Conservation (phyloP, 139 green algal species). For the Tetradesmus lagerheimii region DNA sequence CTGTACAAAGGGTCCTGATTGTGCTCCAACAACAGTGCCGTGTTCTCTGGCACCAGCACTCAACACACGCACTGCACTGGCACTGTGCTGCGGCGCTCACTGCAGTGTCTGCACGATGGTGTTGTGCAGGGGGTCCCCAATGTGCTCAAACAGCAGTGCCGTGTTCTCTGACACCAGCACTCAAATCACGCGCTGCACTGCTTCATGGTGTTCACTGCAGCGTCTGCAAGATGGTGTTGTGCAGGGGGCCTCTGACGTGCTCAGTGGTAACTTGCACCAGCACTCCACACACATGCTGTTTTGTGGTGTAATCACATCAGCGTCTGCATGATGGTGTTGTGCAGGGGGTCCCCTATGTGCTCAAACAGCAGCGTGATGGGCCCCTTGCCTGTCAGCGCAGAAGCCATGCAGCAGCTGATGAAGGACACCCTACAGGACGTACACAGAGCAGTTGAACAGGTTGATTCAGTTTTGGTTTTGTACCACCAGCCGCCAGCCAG, state of each 20-base stretch:
- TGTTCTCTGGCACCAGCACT: no score
- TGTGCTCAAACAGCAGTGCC: constrained; percentile 33
- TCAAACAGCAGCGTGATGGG: constrained; percentile 47
- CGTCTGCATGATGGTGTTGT: constrained; percentile 42
- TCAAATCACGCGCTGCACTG: neutral
- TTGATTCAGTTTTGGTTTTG: no score
- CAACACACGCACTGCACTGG: no score
- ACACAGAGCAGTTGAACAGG: neutral
- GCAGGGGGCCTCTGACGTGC: constrained; percentile 41
- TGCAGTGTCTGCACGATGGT: constrained; percentile 19
- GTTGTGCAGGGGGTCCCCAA: constrained; percentile 43
- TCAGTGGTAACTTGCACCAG: neutral
- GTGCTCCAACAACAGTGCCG: no score
- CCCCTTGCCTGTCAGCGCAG: constrained; percentile 37
- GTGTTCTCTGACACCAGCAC: neutral
- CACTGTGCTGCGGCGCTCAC: no score
- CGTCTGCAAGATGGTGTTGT: constrained; percentile 42
- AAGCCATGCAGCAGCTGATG: constrained; percentile 22
- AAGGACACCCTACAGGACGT: constrained; percentile 41
- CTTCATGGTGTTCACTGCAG: neutral
- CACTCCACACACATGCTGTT: neutral
- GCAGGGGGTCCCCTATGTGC: constrained; percentile 44
- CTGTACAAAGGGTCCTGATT: no score
- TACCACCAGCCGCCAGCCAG: constrained; percentile 50
- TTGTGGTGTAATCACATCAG: neutral